A percentile compares a stretch with the other conserved stretches of the same genome.
Evolutionary conservation across 306 rosid genomes (phyloP).

Genomic region (Cicer chorassanicum): DNA sequence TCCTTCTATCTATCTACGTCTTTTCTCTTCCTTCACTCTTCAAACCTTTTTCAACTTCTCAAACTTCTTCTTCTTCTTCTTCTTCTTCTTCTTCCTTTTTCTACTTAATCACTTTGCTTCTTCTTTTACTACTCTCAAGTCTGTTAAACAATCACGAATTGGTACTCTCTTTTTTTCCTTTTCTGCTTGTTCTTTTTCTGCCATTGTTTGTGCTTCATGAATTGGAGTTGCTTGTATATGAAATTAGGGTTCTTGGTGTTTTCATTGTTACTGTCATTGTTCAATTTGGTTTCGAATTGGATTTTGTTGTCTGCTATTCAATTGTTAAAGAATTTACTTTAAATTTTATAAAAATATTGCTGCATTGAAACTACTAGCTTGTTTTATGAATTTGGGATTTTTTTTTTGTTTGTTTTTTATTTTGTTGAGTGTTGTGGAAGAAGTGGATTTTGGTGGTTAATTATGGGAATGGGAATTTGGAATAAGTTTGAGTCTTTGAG

Average conservation of each 20-base stretch:
- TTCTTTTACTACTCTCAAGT: constrained; percentile 35
- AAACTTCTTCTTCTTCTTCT: constrained; percentile 13
- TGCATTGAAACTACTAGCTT: neutral
- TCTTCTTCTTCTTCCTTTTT: neutral
- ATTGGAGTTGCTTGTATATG: neutral
- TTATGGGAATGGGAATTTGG: constrained; percentile 32
- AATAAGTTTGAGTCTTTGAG: constrained; percentile 18
- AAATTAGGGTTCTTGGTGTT: constrained; percentile 50
- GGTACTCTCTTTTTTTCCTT: neutral
- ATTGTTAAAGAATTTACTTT: neutral
- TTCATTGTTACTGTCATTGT: neutral
- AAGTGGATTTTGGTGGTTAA: constrained; percentile 24
- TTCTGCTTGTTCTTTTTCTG: neutral
- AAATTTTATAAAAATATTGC: neutral
- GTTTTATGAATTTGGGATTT: constrained; percentile 20
- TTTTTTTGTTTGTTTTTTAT: neutral
- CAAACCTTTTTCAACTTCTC: constrained; percentile 15
- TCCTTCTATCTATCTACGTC: neutral
- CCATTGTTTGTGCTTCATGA: constrained; percentile 17
- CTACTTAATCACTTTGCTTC: neutral
- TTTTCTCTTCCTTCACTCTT: constrained; percentile 17
- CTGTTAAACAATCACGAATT: constrained; percentile 3
- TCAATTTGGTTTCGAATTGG: neutral
- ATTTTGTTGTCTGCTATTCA: neutral
- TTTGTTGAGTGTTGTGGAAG: constrained; percentile 30